Evolutionary conservation across 1,139 yeast genomes (phyloP).

Genomic region (Debaryomyces fabryi): DNA sequence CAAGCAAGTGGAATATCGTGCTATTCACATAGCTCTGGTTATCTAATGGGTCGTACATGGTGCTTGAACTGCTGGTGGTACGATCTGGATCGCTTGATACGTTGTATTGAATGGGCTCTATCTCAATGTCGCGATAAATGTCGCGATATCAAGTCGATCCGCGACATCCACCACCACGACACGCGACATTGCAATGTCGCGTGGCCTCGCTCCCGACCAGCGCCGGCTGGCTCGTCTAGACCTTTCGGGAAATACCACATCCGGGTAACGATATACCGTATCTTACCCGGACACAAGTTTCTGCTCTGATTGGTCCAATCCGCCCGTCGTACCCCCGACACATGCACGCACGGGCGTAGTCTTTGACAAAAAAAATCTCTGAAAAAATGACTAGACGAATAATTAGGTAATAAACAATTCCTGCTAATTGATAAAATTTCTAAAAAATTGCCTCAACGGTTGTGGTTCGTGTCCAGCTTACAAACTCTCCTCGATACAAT

Average conservation of each 20-base stretch:
- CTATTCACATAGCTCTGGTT: slow-evolving; percentile 42
- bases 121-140: neutral
- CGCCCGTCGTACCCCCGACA: neutral
- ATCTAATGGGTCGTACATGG: slow-evolving; percentile 8
- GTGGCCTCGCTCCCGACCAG: neutral
- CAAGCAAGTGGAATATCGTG: slow-evolving; percentile 57
- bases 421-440: slow-evolving; percentile 1
- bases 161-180: too few species aligned
- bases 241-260: neutral
- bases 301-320: slow-evolving; percentile 2
- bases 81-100: neutral
- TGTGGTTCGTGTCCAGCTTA: neutral
- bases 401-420: slow-evolving; percentile 7
- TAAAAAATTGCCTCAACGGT: neutral
- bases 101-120: neutral
- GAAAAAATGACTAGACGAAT: slow-evolving; percentile 5
- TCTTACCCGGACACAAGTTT: neutral
- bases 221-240: neutral
- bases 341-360: neutral
- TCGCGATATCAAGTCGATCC: too few species aligned
- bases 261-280: neutral
- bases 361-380: neutral
- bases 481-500: neutral
- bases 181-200: neutral
- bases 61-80: neutral